phyloP scores from a whole-genome alignment of 768 basidiomycete species.

The Suillus ampliporus region DNA sequence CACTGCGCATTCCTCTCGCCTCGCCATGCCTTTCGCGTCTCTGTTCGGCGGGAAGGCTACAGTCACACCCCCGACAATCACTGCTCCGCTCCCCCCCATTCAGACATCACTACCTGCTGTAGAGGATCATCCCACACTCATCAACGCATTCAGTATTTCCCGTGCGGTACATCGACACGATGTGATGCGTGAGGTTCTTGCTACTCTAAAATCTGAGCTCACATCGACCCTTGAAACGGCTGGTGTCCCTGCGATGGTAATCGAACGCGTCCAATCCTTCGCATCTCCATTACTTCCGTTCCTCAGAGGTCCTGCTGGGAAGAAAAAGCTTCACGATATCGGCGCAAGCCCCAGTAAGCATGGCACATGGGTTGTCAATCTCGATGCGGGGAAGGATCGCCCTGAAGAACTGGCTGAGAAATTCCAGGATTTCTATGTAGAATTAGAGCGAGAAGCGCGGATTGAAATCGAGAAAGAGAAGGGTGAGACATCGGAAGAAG shows the following conservation, averaged over 20 bases:
- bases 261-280: conserved; percentile 63
- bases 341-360: conserved; percentile 27
- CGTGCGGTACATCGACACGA: conserved; percentile 57
- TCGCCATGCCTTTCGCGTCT: conserved; percentile 79
- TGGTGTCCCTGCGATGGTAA: conserved; percentile 59
- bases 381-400: conserved; percentile 42
- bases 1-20: conserved; percentile 46
- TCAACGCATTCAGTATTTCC: conserved; percentile 66
- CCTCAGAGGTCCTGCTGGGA: conserved; percentile 40
- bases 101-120: conserved; percentile 35
- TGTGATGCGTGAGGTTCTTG: conserved; percentile 58
- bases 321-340: conserved; percentile 39
- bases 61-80: conserved; percentile 33
- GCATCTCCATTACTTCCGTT: conserved; percentile 64
- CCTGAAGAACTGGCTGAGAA: conserved; percentile 56
- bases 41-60: conserved; percentile 62
- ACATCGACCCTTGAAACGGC: conserved; percentile 45
- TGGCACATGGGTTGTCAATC: conserved; percentile 46
- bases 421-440: conserved; percentile 75
- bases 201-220: conserved; percentile 59
- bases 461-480: conserved; percentile 31
- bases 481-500: conserved; percentile 27
- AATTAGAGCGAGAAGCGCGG: conserved; percentile 67
- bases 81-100: conserved; percentile 33
- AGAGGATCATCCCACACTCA: conserved; percentile 42